Evolutionary conservation across 2,329 filamentous ascomycete genomes (phyloP), one percentile per base, ranked within the genome.

Genomic region (Tolypocladium pustulatum): DNA sequence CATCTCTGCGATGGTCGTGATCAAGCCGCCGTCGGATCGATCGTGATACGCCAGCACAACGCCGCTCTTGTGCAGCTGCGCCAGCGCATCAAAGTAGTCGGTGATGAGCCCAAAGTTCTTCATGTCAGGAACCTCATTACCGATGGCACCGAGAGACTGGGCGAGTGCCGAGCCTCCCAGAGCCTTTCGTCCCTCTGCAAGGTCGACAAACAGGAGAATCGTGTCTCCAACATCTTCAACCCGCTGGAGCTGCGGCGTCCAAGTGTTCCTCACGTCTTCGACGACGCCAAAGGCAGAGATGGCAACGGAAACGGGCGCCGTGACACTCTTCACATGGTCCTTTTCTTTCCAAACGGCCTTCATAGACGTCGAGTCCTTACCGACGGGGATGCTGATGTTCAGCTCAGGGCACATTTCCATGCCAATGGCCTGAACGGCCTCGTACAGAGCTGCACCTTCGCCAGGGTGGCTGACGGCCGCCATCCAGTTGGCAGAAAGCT

Each of bases 281-380:
- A 97, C 92, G 2, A 91, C 84, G 1, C 88, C 88, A 68, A 97
- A 97, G 1, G 94, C 90, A 6, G 94, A 91, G 65, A 97, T 91
- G 58, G 97, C 87, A 7, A 96, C 81, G 0, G 93, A 96, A 66
- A 97, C 84, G 1, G 94, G 94, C 5, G 94, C 90, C 41, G 91
- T 97, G 55, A 97, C 93, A 64, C 92, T 92, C 76, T 89, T 94
- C 17, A 81, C 75, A 61, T 89, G 81, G 22, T 81, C 77, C 61
- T 78, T 77, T 64, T 93, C 89, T 68, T 85, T 88, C 94, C 94
- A 97, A 58, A 91, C 91, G 67, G 95, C 93, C 79, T 97, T 97
- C 94, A 99, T 97, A 3, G 92, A 97, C 74, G 95, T 96, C 0
- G 93, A 97, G 72, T 99, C 94, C 75, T 99, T 97, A 58, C 94